phyloP scores from a whole-genome alignment of 1,284 basidiomycete genomes.

The Cryptococcus sp. region DNA sequence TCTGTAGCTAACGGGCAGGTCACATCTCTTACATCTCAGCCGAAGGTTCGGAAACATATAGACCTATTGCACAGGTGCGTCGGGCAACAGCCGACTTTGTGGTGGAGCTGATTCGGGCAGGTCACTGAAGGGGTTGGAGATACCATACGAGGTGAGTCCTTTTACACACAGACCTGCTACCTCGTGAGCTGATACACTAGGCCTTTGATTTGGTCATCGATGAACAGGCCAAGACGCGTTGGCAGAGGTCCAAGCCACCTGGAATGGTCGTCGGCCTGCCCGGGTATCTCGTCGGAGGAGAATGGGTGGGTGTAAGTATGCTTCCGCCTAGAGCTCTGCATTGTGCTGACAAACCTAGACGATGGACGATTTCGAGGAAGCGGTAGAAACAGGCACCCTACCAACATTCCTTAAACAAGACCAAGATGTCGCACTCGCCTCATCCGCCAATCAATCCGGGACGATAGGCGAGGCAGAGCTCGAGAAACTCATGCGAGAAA shows the following conservation, averaged over 20 bases:
- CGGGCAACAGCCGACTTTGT: constrained; percentile 3
- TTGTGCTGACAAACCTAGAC: constrained; percentile 19
- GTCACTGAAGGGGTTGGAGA: constrained; percentile 37
- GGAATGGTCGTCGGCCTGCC: constrained; percentile 41
- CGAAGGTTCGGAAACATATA: constrained; percentile 39
- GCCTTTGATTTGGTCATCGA: constrained; percentile 40
- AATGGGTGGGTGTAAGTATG: constrained; percentile 44
- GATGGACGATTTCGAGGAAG: constrained; percentile 46
- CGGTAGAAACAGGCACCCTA: constrained; percentile 37
- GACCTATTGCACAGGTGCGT: constrained; percentile 41
- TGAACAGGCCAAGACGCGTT: constrained; percentile 41
- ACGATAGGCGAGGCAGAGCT: constrained; percentile 39
- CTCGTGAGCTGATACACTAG: constrained; percentile 8
- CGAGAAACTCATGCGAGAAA: constrained; percentile 40
- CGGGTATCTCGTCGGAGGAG: constrained; percentile 42
- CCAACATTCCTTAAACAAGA: constrained; percentile 40
- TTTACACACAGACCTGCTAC: background rate
- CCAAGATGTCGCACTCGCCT: constrained; percentile 15
- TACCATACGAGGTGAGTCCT: constrained; percentile 37
- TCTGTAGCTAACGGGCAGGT: constrained; percentile 19
- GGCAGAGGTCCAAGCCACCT: constrained; percentile 42
- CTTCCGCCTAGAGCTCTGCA: too few species aligned
- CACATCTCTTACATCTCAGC: constrained; percentile 39
- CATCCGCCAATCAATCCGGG: constrained; percentile 9
- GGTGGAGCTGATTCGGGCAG: constrained; percentile 7